Conservation (phyloP, 345 rosid genomes). For the Gossypium ekmanianum region DNA sequence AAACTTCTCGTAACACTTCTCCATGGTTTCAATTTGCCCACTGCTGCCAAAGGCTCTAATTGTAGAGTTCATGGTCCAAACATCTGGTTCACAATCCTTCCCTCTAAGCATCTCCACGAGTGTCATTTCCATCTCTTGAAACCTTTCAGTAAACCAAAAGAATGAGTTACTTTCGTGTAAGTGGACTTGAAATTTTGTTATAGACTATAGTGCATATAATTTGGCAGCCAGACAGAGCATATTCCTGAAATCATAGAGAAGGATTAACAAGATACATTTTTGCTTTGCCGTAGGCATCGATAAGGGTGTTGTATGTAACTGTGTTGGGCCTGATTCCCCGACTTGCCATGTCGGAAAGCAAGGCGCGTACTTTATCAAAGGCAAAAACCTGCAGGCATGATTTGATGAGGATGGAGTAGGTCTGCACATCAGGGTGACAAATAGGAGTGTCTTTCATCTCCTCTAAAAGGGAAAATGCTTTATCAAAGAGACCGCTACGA, state of each 20-base stretch:
- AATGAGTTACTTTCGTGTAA: slow-evolving; percentile 21
- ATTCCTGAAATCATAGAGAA: background rate
- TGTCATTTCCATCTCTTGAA: slow-evolving; percentile 81
- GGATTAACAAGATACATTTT: slow-evolving; percentile 45
- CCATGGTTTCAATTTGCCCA: slow-evolving; percentile 83
- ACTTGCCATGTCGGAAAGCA: slow-evolving; percentile 74
- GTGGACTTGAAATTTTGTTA: background rate
- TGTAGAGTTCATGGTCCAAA: slow-evolving; percentile 94
- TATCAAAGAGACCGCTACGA: slow-evolving; percentile 64
- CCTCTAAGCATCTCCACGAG: slow-evolving; percentile 73
- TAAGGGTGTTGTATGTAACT: slow-evolving; percentile 76
- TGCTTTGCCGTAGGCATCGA: slow-evolving; percentile 83
- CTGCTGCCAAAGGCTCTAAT: slow-evolving; percentile 81
- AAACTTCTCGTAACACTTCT: slow-evolving; percentile 90
- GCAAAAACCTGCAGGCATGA: slow-evolving; percentile 79
- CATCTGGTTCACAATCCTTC: slow-evolving; percentile 69
- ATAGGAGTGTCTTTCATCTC: slow-evolving; percentile 64
- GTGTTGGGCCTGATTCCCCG: slow-evolving; percentile 70
- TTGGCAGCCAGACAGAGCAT: slow-evolving; percentile 18
- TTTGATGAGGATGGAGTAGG: slow-evolving; percentile 87
- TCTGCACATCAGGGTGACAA: slow-evolving; percentile 83
- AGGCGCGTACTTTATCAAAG: slow-evolving; percentile 47
- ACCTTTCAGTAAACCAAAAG: slow-evolving; percentile 46
- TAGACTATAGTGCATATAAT: no score
- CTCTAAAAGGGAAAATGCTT: slow-evolving; percentile 61